Conservation (phyloP, 1,284 basidiomycete species). For the Neolentinus lepideus region DNA sequence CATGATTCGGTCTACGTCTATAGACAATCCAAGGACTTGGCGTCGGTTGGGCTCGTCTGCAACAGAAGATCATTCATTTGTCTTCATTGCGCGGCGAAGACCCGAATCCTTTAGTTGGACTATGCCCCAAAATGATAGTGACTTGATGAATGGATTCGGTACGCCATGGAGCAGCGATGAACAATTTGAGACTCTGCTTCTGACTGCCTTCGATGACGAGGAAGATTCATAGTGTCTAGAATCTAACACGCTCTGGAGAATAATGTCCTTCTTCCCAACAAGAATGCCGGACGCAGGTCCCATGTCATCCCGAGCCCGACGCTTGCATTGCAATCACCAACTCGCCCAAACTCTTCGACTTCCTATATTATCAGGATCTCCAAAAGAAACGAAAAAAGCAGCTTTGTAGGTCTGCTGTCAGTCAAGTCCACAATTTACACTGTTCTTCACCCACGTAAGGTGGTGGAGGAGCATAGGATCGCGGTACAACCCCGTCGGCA, state of each 20-base stretch:
- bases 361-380: no score
- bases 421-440: slow-evolving; percentile 3
- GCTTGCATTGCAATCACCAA: no score
- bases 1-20: slow-evolving; percentile 22
- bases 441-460: slow-evolving; percentile 36
- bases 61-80: slow-evolving; percentile 40
- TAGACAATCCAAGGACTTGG: slow-evolving; percentile 11
- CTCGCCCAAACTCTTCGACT: no score
- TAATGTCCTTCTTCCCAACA: no score
- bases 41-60: slow-evolving; percentile 15
- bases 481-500: slow-evolving; percentile 31
- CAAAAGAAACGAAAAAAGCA: no score
- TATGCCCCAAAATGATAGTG: slow-evolving; percentile 43
- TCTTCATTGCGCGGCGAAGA: slow-evolving; percentile 55
- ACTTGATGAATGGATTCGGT: slow-evolving; percentile 49
- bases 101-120: slow-evolving; percentile 48
- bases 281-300: no score
- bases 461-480: slow-evolving; percentile 37
- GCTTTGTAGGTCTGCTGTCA: no score
- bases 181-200: slow-evolving; percentile 59
- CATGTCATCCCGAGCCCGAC: no score
- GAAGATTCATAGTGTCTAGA: not conserved
- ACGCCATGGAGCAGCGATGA: slow-evolving; percentile 44
- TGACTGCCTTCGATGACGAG: slow-evolving; percentile 38
- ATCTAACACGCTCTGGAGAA: no score